Conservation (phyloP, 169 alveolate species). For the Amoebophrya sp. region DNA sequence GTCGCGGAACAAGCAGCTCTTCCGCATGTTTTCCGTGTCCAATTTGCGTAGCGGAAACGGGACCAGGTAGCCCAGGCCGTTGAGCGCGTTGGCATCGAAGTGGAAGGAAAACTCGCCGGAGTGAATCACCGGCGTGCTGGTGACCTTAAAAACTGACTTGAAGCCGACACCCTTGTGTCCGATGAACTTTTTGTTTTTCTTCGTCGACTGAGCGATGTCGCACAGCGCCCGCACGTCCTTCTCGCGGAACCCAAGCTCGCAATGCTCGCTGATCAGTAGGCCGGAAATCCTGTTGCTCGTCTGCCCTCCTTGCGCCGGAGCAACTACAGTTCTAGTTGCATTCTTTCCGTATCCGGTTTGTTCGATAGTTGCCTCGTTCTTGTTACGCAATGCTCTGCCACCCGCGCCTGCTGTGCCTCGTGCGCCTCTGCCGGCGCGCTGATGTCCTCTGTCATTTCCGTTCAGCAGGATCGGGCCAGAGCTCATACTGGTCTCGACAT, state of each 20-base stretch:
- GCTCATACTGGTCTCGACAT: too few relatives aligned
- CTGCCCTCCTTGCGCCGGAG: too few relatives aligned
- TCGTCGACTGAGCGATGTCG: constrained; percentile 4
- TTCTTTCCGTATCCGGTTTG: too few relatives aligned
- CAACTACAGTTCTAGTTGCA: too few relatives aligned
- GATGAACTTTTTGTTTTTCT: background rate
- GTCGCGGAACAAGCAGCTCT: background rate
- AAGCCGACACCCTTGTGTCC: constrained; percentile 17
- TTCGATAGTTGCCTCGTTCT: too few relatives aligned
- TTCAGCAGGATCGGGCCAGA: too few relatives aligned
- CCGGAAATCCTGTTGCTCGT: too few relatives aligned
- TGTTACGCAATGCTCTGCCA: too few relatives aligned
- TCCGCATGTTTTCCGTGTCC: background rate
- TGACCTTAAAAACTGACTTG: background rate
- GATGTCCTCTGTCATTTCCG: too few relatives aligned
- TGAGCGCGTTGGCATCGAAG: background rate
- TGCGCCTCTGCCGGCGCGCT: background rate
- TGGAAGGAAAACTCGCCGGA: background rate
- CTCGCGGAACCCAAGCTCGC: background rate
- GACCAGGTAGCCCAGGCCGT: background rate
- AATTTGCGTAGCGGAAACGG: background rate
- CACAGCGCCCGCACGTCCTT: constrained; percentile 1
- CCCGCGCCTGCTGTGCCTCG: too few relatives aligned
- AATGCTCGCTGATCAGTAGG: background rate
- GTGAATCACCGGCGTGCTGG: background rate